These are phyloP conservation scores for Mucor plumbeus DNA, from an alignment of 371 early-diverging fungal genomes.

Conservation along the genomic window DNA sequence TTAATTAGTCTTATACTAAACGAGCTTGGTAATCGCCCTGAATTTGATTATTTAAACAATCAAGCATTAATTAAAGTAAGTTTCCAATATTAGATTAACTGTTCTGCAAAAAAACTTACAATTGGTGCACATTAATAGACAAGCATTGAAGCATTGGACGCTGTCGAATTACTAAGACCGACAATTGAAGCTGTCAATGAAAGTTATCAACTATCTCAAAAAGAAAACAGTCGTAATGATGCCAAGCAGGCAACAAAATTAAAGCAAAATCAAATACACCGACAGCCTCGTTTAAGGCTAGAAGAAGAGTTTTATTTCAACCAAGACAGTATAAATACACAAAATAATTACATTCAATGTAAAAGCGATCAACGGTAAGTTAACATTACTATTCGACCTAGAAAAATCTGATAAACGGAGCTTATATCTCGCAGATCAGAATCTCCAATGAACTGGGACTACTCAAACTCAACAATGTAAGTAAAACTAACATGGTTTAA, in stretches of 20 bases:
- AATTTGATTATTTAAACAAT: slow-evolving; percentile 33
- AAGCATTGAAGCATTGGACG: slow-evolving; percentile 17
- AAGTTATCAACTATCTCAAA: slow-evolving; percentile 16
- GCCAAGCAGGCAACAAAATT: not conserved
- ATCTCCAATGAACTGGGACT: not conserved
- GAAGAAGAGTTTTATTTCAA: not conserved
- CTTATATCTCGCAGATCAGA: not conserved
- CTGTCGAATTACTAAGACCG: slow-evolving; percentile 10
- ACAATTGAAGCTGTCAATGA: slow-evolving; percentile 17
- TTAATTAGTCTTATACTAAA: slow-evolving; percentile 46
- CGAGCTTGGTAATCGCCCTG: slow-evolving; percentile 53
- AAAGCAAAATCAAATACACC: not conserved
- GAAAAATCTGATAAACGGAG: slow-evolving; percentile 1
- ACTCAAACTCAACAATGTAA: not conserved
- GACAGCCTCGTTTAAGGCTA: not conserved
- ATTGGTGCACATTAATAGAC: slow-evolving; percentile 1
- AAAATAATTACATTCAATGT: not conserved
- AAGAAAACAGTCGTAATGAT: not conserved
- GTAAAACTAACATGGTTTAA: not conserved
- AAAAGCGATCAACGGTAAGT: not conserved
- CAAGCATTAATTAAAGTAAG: slow-evolving; percentile 8
- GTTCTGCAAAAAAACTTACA: not conserved
- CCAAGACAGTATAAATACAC: not conserved
- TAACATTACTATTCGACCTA: no score
- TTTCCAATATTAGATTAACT: not conserved